Evolutionary conservation across 176 grass and related monocot genomes (phyloP), one percentile per base, ranked within the genome.

Genomic region (Echinochloa phyllopogon): DNA sequence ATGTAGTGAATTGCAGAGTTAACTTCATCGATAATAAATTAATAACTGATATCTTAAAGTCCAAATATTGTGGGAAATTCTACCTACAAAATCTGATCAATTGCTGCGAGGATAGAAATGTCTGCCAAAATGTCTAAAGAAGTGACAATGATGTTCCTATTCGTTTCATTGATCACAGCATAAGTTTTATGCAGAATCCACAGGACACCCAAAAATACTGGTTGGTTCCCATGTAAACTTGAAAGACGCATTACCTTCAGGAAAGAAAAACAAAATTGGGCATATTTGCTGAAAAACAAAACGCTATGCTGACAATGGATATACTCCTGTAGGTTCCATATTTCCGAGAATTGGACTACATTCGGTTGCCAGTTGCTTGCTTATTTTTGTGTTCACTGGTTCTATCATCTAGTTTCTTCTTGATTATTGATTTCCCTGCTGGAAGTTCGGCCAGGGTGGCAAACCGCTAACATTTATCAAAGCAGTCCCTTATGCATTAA

Each of bases 371-470:
- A 33, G 29, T 33, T 33, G 29, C 29, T 33, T 33, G 2, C 29
- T 33, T 33, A 33, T 33, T 33, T 33, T 33, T 33, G 29, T 33
- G 29, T 33, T 33, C 29, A 33, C 29, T 33, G 29, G 29, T 78
- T 69, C 23, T 49, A 1, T 45, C 69, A 38, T 24, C 14, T 15
- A 74, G 13, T 47, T 21, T 63, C 64, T 77, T 44, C 10, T 72
- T 61, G 48, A 64, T 72, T 47, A 51, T 78, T 65, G 57, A 52
- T 77, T 44, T 77, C 42, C 44, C 43, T 6, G 0, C 17, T 82
- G 16, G 63, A 72, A 33, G 29, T 33, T 33, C 29, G 29, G 63
- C 50, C 6, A 70, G 15, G 39, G 38, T 80, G 76, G 41, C 60
- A 39, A 48, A 50, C 21, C 38, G 13, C 84, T 69, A 40, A 70